phyloP scores from a whole-genome alignment of 495 filamentous ascomycete genomes.

The Neurospora africana region DNA sequence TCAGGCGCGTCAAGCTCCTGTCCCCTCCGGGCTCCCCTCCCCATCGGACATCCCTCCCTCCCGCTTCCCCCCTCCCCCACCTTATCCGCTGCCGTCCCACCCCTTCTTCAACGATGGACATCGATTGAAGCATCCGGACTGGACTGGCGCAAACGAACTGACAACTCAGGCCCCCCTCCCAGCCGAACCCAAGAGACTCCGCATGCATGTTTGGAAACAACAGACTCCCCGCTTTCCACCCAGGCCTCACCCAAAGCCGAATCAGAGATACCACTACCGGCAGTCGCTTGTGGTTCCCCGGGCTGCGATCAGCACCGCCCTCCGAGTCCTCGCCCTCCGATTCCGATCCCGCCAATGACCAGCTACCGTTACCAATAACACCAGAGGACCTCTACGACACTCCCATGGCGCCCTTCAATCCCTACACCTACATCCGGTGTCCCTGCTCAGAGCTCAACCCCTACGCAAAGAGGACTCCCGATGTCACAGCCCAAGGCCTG shows the following conservation, averaged over 20 bases:
- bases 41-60: not conserved
- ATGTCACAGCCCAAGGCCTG: not conserved
- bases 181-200: not conserved
- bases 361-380: not conserved
- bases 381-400: not conserved
- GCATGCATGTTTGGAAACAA: not conserved
- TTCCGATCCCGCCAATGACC: not conserved
- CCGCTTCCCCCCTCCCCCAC: not conserved
- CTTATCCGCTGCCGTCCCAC: not conserved
- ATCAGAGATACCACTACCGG: not conserved
- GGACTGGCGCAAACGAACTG: not conserved
- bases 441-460: constrained; percentile 57
- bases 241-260: not conserved
- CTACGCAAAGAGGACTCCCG: not conserved
- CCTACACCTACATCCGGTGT: constrained; percentile 87
- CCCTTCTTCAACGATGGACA: not conserved
- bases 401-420: constrained; percentile 63
- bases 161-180: not conserved
- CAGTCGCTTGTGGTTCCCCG: not conserved
- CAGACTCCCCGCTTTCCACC: not conserved
- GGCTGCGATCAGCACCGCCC: not conserved
- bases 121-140: not conserved
- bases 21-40: constrained; percentile 15
- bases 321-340: not conserved
- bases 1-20: constrained; percentile 9